These are phyloP conservation scores for Neurospora cerealis DNA, from an alignment of 495 filamentous ascomycete genomes.

Conservation along the genomic window DNA sequence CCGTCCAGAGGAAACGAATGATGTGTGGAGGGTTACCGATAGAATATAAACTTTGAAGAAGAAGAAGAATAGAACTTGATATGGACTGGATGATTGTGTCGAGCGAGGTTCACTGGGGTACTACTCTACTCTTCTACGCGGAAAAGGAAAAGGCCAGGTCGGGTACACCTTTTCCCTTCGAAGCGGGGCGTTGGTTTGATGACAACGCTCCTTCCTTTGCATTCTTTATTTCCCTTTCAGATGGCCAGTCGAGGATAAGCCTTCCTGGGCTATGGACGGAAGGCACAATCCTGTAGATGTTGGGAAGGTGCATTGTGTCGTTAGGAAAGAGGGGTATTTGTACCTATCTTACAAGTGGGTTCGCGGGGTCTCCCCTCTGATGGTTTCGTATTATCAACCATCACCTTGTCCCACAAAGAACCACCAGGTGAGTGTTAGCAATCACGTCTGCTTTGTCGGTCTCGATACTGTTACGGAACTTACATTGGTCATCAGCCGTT, in stretches of 20 bases:
- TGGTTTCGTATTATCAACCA: not conserved
- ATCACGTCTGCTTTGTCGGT: not conserved
- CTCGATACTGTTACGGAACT: conserved; percentile 1
- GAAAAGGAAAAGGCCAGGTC: not conserved
- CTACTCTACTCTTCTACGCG: not conserved
- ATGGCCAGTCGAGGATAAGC: not conserved
- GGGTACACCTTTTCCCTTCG: not conserved
- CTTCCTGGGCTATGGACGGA: not conserved
- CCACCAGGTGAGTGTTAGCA: conserved; percentile 4
- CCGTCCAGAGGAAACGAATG: not conserved
- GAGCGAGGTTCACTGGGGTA: not conserved
- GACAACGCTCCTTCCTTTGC: not conserved
- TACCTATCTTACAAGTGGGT: no score
- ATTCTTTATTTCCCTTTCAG: not conserved
- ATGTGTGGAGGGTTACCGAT: not conserved
- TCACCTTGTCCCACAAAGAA: no score
- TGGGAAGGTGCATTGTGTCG: no score
- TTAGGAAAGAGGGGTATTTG: no score
- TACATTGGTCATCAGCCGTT: conserved; percentile 40
- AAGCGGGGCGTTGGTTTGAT: not conserved
- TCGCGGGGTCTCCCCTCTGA: no score
- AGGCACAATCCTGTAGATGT: not conserved
- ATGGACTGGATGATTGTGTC: not conserved
- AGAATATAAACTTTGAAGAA: not conserved
- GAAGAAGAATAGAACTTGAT: not conserved